Evolutionary conservation across 768 basidiomycete genomes (phyloP), one percentile per base, ranked within the genome.

Genomic region (Termitomyces titanicus): DNA sequence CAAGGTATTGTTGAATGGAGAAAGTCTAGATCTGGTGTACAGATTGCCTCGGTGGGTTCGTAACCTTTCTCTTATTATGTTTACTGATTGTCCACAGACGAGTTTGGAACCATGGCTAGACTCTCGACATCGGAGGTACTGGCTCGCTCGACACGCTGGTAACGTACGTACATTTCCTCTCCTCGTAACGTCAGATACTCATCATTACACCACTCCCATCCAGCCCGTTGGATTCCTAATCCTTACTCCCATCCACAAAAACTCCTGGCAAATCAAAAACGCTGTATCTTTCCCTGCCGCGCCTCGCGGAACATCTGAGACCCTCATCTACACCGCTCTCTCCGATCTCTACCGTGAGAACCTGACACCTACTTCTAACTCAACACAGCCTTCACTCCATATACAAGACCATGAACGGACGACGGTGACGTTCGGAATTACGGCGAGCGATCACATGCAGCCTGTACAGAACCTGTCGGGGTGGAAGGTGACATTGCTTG

Each of bases 1-100:
- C 65, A 76, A 45, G 79, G 82, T 37, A 78, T 88, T 34, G 56
- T 62, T 33, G 77, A 79, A 18, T 89, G 85, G 87, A 80, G 79
- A 64, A 69, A 69, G 38, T 64, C 66, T 47, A 75, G 79, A 50
- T 74, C 72, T 39, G 85, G 86, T 3, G 72, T 81, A 33, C 86
- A 88, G 69, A 75, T 89, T 33, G 79, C 78, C 0, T 75, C 77
- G 6, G 73, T 74, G 51, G 31, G 73, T 63, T 12, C 49, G 35
- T 34, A 13, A 45, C 8, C 9, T 33, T n/a, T n/a, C n/a, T 10
- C 38, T 18, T n/a, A 6, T n/a, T 9, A 4, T 29, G 3, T 29
- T 29, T n/a, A 27, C 10, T 45, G 4, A 43, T 17, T 24, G 22
- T 11, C 5, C 25, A 8, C 44, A 45, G 44, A 45, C 25, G 27